Evolutionary conservation across 2,329 filamentous ascomycete genomes (phyloP).

Genomic region (Arachnomyces sp.): DNA sequence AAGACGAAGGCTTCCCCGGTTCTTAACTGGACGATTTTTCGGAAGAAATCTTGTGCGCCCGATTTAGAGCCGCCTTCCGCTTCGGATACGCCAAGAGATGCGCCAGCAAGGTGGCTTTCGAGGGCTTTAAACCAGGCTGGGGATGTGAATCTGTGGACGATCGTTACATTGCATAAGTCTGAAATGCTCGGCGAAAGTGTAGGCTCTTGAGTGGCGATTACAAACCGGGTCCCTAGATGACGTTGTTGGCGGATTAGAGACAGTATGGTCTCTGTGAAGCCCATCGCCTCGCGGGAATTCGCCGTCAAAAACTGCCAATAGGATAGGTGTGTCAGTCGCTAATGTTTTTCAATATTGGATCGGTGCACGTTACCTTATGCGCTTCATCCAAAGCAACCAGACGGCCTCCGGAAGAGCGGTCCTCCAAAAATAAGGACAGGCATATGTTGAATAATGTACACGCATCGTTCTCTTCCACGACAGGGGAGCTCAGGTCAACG

Average conservation of each 20-base stretch:
- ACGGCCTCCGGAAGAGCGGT: conserved; percentile 43
- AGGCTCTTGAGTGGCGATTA: conserved; percentile 73
- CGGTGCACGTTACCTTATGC: conserved; percentile 50
- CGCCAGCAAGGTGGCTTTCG: conserved; percentile 42
- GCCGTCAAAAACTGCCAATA: conserved; percentile 53
- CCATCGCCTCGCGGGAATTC: conserved; percentile 45
- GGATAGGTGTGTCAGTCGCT: neutral
- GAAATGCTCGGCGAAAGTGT: conserved; percentile 61
- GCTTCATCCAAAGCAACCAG: conserved; percentile 69
- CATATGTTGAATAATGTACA: conserved; percentile 69
- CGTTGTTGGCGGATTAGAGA: conserved; percentile 62
- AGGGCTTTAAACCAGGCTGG: conserved; percentile 54
- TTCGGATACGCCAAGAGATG: conserved; percentile 15
- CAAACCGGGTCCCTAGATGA: conserved; percentile 57
- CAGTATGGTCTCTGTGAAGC: conserved; percentile 56
- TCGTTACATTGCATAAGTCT: conserved; percentile 62
- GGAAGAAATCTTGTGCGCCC: conserved; percentile 29
- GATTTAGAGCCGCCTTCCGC: conserved; percentile 10
- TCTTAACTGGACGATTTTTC: conserved; percentile 40
- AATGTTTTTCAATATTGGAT: neutral
- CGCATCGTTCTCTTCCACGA: conserved; percentile 57
- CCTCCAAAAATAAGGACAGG: conserved; percentile 57
- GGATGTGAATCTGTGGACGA: conserved; percentile 65
- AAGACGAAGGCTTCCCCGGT: conserved; percentile 46
- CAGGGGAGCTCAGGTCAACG: conserved; percentile 66